Evolutionary conservation across 768 basidiomycete species (phyloP).

Genomic region (Lentinula lateritia): DNA sequence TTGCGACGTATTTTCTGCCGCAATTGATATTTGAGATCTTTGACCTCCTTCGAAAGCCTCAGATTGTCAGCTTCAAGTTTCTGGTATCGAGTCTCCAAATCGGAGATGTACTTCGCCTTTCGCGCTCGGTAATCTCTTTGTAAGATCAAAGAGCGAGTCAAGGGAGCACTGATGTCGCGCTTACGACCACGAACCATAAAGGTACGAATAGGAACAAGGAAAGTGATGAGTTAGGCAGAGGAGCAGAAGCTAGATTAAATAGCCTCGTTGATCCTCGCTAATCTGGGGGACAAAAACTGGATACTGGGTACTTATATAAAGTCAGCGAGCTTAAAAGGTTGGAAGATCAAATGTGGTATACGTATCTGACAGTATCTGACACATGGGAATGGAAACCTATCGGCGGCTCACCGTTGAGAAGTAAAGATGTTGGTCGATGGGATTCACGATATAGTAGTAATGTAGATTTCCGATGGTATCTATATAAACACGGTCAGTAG

Average conservation of each 20-base stretch:
- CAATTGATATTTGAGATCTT: slow-evolving; percentile 1
- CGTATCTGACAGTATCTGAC: too few species aligned
- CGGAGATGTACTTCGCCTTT: slow-evolving; percentile 3
- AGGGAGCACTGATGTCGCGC: slow-evolving; percentile 5
- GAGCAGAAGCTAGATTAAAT: not conserved
- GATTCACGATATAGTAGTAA: not conserved
- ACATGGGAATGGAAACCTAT: not conserved
- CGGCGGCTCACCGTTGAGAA: not conserved
- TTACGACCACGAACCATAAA: slow-evolving; percentile 7
- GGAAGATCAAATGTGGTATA: not conserved
- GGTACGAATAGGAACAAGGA: not conserved
- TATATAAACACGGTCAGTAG: not conserved
- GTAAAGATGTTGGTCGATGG: not conserved
- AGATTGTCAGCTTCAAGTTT: not conserved
- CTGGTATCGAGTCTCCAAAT: not conserved
- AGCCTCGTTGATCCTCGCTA: not conserved
- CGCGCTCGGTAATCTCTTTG: slow-evolving; percentile 7
- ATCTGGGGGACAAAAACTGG: not conserved
- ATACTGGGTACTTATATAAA: not conserved
- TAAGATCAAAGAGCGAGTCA: slow-evolving; percentile 5
- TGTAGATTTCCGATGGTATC: not conserved
- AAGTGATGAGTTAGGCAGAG: not conserved
- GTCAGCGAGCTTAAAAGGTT: not conserved
- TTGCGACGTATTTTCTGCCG: not conserved
- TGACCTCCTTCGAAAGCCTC: not conserved